A percentile compares a stretch with the other conserved stretches of the same genome.
phyloP scores from a whole-genome alignment of 2,329 filamentous ascomycete genomes.

The Clonostachys byssicola region DNA sequence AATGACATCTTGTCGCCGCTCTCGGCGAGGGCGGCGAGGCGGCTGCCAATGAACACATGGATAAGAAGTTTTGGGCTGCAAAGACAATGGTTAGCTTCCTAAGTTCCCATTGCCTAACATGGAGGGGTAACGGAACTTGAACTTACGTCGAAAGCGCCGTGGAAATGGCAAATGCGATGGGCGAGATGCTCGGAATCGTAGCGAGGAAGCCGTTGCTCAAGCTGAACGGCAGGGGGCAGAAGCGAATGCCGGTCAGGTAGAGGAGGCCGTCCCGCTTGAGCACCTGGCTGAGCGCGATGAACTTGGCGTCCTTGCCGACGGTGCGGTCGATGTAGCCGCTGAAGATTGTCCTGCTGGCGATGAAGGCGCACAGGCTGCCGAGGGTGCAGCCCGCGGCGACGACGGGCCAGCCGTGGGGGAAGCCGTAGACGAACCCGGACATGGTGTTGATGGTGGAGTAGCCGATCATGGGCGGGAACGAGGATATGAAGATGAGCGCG shows the following conservation, averaged over 20 bases:
- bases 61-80: constrained; percentile 78
- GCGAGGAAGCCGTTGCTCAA: constrained; percentile 91
- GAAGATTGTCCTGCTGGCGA: constrained; percentile 75
- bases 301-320: constrained; percentile 79
- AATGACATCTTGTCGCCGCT: constrained; percentile 77
- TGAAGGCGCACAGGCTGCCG: constrained; percentile 75
- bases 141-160: constrained; percentile 68
- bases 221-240: constrained; percentile 90
- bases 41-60: constrained; percentile 86
- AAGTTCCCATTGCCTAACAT: constrained; percentile 1
- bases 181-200: constrained; percentile 84
- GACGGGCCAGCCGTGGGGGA: constrained; percentile 72
- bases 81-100: background rate
- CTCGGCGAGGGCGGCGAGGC: constrained; percentile 80
- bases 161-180: constrained; percentile 71
- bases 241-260: constrained; percentile 83
- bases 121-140: background rate
- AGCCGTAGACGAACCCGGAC: constrained; percentile 51
- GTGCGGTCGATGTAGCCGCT: constrained; percentile 74
- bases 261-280: constrained; percentile 87
- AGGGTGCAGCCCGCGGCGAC: constrained; percentile 73
- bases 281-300: constrained; percentile 83
- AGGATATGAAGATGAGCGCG: constrained; percentile 68
- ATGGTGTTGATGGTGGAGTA: constrained; percentile 69
- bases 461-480: constrained; percentile 83